Base-by-base conservation (phyloP, 441 rosid species). In the Biscutella auriculata region DNA sequence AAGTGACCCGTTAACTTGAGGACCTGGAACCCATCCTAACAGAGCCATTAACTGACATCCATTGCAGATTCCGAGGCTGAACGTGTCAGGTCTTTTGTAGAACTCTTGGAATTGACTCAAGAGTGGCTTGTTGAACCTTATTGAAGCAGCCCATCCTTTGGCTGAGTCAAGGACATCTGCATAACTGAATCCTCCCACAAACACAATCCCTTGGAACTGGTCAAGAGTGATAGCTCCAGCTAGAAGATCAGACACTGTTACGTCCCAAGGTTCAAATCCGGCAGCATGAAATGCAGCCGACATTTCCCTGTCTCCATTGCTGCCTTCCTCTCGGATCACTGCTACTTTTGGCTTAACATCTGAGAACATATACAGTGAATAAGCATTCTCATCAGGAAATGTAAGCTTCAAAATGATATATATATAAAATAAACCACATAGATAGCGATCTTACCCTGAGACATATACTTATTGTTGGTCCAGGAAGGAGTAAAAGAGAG, bases 61-160 rank as follows among this genome's bases (percentile, higher is more conserved):
- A 56, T 92, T 92, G 79, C 98, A 92, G 53, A 92, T 81, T 30
- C 98, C 97, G 0, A 88, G 90, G 68, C 98, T 92, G 73, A 92
- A 92, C 0, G 97, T 88, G 65, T 87, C 92, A 17, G 92, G 80
- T 44, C 87, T 81, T 72, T 67, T 84, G 79, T 87, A 92, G 60
- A 92, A 92, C 73, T 88, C 97, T 62, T 83, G 95, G 57, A 88
- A 92, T 58, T 92, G 97, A 53, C 57, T 63, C 30, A 89, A 65
- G 46, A 89, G 83, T 6, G 97, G 84, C 52, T 77, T 67, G 36
- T 85, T 93, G 76, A 88, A 88, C 17, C 88, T 72, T 42, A 88
- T 84, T n/a, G 98, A 93, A 60, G 94, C 98, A 59, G 95, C 78
- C 98, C 98, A 92, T 49, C 98, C 98, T 76, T 92, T 88, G n/a